Conservation (phyloP, 371 early-diverging fungal species). For the Mycotypha africana region DNA sequence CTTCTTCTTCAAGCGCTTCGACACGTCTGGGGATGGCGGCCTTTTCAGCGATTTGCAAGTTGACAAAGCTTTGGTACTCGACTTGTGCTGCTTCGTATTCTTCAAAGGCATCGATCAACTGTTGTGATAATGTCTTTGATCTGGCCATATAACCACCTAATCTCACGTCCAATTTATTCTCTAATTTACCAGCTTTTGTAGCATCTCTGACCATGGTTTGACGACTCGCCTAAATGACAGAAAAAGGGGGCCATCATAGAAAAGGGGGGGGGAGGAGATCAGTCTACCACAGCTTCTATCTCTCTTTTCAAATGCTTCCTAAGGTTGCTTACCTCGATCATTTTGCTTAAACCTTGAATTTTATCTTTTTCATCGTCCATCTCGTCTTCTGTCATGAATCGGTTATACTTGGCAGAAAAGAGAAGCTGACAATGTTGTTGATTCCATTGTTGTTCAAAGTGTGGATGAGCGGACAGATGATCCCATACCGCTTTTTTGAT, state of each 20-base stretch:
- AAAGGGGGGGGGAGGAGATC: too few species aligned
- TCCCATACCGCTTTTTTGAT: slow-evolving; percentile 36
- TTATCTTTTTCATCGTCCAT: slow-evolving; percentile 34
- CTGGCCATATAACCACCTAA: slow-evolving; percentile 80
- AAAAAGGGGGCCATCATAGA: not conserved
- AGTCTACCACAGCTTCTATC: too few species aligned
- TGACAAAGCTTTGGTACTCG: slow-evolving; percentile 61
- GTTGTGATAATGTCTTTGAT: slow-evolving; percentile 53
- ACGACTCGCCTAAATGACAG: slow-evolving; percentile 48
- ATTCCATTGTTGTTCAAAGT: slow-evolving; percentile 36
- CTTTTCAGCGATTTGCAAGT: slow-evolving; percentile 51
- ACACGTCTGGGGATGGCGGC: slow-evolving; percentile 65
- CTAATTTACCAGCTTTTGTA: slow-evolving; percentile 73
- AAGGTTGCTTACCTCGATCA: slow-evolving; percentile 29
- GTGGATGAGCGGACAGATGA: slow-evolving; percentile 17
- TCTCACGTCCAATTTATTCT: slow-evolving; percentile 73
- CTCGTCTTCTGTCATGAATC: slow-evolving; percentile 34
- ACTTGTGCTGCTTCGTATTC: slow-evolving; percentile 60
- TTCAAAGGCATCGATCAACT: slow-evolving; percentile 55
- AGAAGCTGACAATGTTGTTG: slow-evolving; percentile 35
- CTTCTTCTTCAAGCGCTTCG: slow-evolving; percentile 62
- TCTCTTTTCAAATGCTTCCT: not conserved
- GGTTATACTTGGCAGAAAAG: slow-evolving; percentile 37
- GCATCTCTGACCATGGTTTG: slow-evolving; percentile 76
- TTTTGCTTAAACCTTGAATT: slow-evolving; percentile 39